phyloP scores from a whole-genome alignment of 257 asterid genomes.

The Rehmannia glutinosa region DNA sequence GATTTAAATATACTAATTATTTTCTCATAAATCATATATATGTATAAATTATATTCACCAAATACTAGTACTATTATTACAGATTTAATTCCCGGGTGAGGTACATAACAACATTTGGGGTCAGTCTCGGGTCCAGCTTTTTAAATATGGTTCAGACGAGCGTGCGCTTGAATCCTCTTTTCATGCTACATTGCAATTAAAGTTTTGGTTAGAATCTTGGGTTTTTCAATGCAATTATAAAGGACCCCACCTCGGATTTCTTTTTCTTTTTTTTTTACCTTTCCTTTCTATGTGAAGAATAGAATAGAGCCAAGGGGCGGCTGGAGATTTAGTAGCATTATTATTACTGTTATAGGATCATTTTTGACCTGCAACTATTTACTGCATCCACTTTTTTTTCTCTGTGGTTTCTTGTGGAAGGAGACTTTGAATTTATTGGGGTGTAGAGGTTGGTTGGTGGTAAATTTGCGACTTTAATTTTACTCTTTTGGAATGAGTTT shows the following conservation, averaged over 20 bases:
- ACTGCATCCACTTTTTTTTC: not conserved
- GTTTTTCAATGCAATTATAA: not conserved
- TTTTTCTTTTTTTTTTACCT: not conserved
- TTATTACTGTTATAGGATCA: not conserved
- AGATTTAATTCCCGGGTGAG: no score
- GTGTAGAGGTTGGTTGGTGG: not conserved
- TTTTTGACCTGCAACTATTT: not conserved
- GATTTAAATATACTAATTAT: no score
- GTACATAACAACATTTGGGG: not conserved
- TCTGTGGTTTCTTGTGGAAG: slow-evolving; percentile 13
- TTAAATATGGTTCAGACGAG: slow-evolving; percentile 6
- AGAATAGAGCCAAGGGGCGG: not conserved
- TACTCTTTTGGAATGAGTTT: not conserved
- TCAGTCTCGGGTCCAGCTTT: not conserved
- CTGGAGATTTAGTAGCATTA: not conserved
- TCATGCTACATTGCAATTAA: not conserved
- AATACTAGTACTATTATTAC: no score
- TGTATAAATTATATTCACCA: no score
- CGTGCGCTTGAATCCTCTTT: slow-evolving; percentile 9
- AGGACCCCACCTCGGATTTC: not conserved
- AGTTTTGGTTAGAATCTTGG: not conserved
- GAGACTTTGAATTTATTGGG: slow-evolving; percentile 1
- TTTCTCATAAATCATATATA: no score
- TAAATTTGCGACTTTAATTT: not conserved
- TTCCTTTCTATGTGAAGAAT: not conserved